Evolutionary conservation across 2,329 filamentous ascomycete genomes (phyloP), one percentile per base, ranked within the genome.

Genomic region (Xylaria sp.): DNA sequence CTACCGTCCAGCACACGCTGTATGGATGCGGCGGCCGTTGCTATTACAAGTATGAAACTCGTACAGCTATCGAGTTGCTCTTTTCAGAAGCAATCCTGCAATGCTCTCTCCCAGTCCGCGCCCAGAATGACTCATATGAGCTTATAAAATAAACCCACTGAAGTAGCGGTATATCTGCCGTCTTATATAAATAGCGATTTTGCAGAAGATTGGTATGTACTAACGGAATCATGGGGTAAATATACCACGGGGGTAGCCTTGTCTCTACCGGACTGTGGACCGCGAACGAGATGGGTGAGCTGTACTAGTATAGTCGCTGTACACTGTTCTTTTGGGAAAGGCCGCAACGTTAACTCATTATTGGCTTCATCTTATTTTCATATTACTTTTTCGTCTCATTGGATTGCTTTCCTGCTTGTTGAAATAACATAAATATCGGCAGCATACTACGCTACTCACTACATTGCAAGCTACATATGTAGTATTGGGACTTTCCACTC

Each of bases 41-140:
- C 25, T 31, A 28, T 58, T 44, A 28, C 28, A 28, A 28, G 28
- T 28, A 31, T 46, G 10, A 46, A 10, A 48, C 18, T 20, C 23
- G 39, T 59, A 58, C 52, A 54, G 34, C n/a, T 51, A 46, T 55
- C 39, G 48, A 48, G 63, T 41, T 54, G 25, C 48, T 39, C 46
- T 20, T 60, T 37, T 9, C 28, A 50, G 50, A 50, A 41, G 28
- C 55, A 37, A 37, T 52, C 59, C 39, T 58, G 9, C 39, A 13
- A 46, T 46, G 8, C 31, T 5, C 56, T 23, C 31, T 5, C 56
- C 46, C 7, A 18, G 23, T 44, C 37, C 12, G n/a, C 28, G 55
- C n/a, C 23, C 23, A 44, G 20, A 41, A 58, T 46, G 56, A 58
- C 56, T 57, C 56, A 58, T 31, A 31, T 44, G n/a, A 20, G 9